Evolutionary conservation across 192 early-diverging fungal species (phyloP), one percentile per base, ranked within the genome.

Genomic region (Coemansia sp.): DNA sequence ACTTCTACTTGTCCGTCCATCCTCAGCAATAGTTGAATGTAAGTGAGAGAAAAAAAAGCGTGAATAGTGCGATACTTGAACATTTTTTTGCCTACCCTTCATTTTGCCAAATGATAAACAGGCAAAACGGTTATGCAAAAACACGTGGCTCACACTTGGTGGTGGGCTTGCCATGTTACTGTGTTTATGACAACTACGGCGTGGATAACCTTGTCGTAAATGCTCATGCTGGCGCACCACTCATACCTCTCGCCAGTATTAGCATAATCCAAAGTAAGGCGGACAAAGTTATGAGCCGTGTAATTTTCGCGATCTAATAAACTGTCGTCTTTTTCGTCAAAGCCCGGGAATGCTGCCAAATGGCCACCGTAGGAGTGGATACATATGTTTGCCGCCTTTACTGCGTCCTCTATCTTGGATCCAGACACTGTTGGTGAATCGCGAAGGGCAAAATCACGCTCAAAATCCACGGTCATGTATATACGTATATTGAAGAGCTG

Each of bases 1-100:
- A 74, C 53, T 27, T 82, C 80, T 8, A 77, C 39, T 21, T 82
- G 80, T 11, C 68, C 70, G 34, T 77, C 75, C 80, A 82, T 82
- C 34, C 55, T 15, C 55, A 32, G 55, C 55, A 58, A 31, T 48
- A 48, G 8, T 9, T 48, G 19, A 19, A 48, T 48, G 8, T 23
- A n/a, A 48, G 46, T 19, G 9, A 48, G 46, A 21, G 3, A 23
- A 57, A 31, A 15, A 11, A 27, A 29, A 2, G 27, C 15, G 53
- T 32, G 17, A 27, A 27, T 12, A 29, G 25, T 4, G 23, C 29
- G 27, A 19, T 31, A 21, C 1, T 57, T 15, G 15, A 5, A 1
- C 46, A 9, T 46, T 46, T 48, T 48, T 21, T 48, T 5, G 19
- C 5, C 34, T 36, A 36, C 19, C 46, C 46, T 0, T n/a, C 27